Base-by-base conservation (phyloP, 805 yeast genomes). In the Pichia eremophila region DNA sequence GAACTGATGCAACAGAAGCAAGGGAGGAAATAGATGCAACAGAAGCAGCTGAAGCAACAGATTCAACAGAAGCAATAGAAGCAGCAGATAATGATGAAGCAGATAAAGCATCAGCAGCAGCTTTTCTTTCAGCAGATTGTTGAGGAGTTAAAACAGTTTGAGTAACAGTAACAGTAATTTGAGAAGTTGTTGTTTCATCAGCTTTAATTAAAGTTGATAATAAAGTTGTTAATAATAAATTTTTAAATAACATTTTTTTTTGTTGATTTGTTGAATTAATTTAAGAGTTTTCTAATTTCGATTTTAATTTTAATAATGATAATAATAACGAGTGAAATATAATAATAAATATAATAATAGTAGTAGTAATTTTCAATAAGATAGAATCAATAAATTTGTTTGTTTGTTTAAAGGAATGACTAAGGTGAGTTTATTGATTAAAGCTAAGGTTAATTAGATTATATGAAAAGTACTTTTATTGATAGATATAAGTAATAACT, bases 121-220 rank as follows among this genome's bases (percentile, higher is more conserved):
- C 40, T 67, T 64, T 32, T 53, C 48, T 41, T 51, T 43, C 34
- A 61, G 38, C 39, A 67, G 72, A 66, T 58, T 74, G 74, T 47
- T 68, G 65, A 34, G 78, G 77, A 31, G 76, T 64, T 57, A 71
- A 66, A 41, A 72, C 45, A 29, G 79, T 74, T 45, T 63, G 61
- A 42, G 79, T 74, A 49, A 72, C 61, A 25, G 78, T 74, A 49
- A 74, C 55, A 29, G 78, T 74, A 46, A 70, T 57, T 29, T 60
- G 52, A 29, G 69, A 59, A 47, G 78, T 73, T 42, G 75, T 70
- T 31, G 71, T 70, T 19, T 52, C 60, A 19, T 64, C 70, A 32
- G 67, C 68, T 14, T 47, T 43, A 47, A 53, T 61, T 5, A 46
- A 39, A 19, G 62, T 39, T 12, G 59, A 54, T 17, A 64, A 50